Conservation (phyloP, 345 rosid species). For the Dimocarpus longan region DNA sequence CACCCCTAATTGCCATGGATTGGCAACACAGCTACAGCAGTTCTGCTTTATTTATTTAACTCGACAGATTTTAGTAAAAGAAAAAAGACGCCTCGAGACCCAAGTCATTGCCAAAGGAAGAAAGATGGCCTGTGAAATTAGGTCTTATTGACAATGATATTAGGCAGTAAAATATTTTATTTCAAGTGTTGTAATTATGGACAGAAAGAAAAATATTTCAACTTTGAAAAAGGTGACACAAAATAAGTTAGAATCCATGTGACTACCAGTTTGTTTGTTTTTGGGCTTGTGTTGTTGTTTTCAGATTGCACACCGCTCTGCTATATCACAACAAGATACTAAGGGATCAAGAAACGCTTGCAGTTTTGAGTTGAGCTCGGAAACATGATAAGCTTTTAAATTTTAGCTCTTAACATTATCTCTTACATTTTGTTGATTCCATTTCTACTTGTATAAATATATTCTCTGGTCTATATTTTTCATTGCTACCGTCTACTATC, state of each 20-base stretch:
- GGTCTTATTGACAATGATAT: slow-evolving; percentile 20
- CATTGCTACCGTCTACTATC: no score
- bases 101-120: no score
- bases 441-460: no score
- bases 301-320: slow-evolving; percentile 20
- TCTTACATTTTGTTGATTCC: background rate
- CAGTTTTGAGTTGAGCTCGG: background rate
- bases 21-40: slow-evolving; percentile 3
- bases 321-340: background rate
- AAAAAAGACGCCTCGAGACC: no score
- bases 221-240: slow-evolving; percentile 19
- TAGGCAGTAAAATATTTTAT: background rate
- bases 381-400: slow-evolving; percentile 11
- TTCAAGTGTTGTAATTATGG: background rate
- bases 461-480: no score
- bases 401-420: background rate
- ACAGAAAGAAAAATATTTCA: slow-evolving; percentile 6
- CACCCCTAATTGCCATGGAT: background rate
- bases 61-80: background rate
- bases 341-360: background rate
- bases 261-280: slow-evolving; percentile 29
- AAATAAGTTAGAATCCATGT: slow-evolving; percentile 28
- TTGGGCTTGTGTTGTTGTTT: slow-evolving; percentile 24
- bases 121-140: slow-evolving; percentile 37
- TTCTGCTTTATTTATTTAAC: background rate